Base-by-base conservation (phyloP, 495 filamentous ascomycete species). In the Aspergillus coremiiformis region DNA sequence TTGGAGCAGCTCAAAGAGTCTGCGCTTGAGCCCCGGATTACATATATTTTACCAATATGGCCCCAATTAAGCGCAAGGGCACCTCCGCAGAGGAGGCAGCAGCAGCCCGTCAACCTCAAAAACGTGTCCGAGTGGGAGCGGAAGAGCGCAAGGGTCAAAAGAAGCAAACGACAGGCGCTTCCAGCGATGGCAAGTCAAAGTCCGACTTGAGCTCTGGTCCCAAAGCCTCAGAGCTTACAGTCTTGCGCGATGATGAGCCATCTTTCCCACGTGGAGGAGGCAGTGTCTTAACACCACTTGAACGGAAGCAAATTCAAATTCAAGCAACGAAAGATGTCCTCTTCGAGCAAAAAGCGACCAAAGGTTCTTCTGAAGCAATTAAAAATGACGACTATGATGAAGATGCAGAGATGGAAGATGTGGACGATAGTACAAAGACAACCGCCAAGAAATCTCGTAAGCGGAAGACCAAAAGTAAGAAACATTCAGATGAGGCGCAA, bases 271-370 rank as follows among this genome's bases (percentile, higher is more conserved):
- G 93, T 74, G 93, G 93, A 48, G 94, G 93, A 49, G 93, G 79
- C 12, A 93, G 89, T 64, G 77, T 94, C 41, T 72, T 98, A 67
- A 95, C 93, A 7, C 90, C 93, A 21, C 76, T 98, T 46, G 93
- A 98, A 65, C 84, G 93, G 58, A 96, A 95, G 72, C 88, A 97
- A 68, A 96, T 98, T 58, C 86, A 93, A 60, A 87, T 93, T 53
- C 85, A 97, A 68, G 93, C 93, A 24, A 90, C 83, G 56, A 82
- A 84, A 61, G 93, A 98, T 77, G 91, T 92, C 21, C 75, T 97
- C 8, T 96, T 96, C 62, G 93, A 97, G 71, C 83, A 94, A 58
- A 79, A 83, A 51, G 78, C 79, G 12, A 70, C 74, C 59, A 77
- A 66, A 70, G 77, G 71, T 49, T 73, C 64, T 17, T 61, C 54